Base-by-base conservation (phyloP, 2,329 filamentous ascomycete genomes). In the Acarospora socialis region DNA sequence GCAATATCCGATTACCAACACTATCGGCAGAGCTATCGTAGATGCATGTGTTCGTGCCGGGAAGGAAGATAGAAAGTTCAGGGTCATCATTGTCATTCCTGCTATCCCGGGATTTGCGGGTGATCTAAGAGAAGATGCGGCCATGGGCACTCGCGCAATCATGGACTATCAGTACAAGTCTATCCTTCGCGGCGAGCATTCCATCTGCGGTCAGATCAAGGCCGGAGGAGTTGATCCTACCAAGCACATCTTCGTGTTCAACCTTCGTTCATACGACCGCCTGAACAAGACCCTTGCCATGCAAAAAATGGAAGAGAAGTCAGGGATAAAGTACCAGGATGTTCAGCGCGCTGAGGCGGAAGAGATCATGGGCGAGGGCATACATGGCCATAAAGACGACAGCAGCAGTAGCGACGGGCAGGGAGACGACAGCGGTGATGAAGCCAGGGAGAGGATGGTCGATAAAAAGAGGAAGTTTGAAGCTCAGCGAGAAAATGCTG, bases 131-230 rank as follows among this genome's bases (percentile, higher is more conserved):
- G 74, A 84, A 8, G 75, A 81, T 45, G 83, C 80, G 13, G 87
- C 87, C 0, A 72, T 73, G 1, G 87, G 87, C 7, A 95, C 87
- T 0, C 61, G 83, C 29, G 87, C 86, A 7, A 98, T 95, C 47
- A 95, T 98, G 83, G 86, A 95, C 52, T 95, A 93, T 49, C 90
- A 95, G 52, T 98, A 90, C 65, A 92, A 92, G 57, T 92, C 83
- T 0, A 92, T 98, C 43, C 82, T 79, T 48, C 77, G 90, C 26
- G 90, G 90, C 4, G 78, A 92, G 41, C 66, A 95, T 50, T 93
- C 83, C 4, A 95, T 98, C 32, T 90, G 80, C 45, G 83, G 72
- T 22, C 77, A 80, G 49, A 73, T 94, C 36, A 63, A 65, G 35
- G 71, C 70, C 5, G 65, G 80, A 40, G 84, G 81, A 2, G 70